Conservation (phyloP, 768 basidiomycete species). For the Russula emetica region DNA sequence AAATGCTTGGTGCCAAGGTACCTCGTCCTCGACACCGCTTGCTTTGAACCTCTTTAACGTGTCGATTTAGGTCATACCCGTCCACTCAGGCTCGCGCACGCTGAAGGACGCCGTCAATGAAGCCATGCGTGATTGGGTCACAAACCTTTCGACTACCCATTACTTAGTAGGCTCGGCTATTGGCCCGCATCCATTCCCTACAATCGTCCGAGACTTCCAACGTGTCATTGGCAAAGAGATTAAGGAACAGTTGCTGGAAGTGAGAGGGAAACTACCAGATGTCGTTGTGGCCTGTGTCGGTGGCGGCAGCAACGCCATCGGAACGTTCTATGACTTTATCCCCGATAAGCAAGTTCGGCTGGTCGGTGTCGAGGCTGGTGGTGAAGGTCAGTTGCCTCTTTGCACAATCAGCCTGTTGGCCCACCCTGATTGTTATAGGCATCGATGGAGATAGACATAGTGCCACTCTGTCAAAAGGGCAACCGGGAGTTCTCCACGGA, state of each 20-base stretch:
- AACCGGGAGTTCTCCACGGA: conserved; percentile 93
- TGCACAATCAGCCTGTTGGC: neutral
- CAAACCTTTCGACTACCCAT: conserved; percentile 88
- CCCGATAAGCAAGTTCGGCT: conserved; percentile 78
- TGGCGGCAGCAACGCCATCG: conserved; percentile 96
- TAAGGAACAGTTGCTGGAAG: conserved; percentile 73
- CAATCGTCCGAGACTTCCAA: conserved; percentile 98
- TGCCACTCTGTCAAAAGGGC: conserved; percentile 87
- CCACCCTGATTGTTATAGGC: conserved; percentile 41
- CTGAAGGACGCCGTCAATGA: conserved; percentile 99
- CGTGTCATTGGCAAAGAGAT: conserved; percentile 93
- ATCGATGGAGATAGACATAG: conserved; percentile 83
- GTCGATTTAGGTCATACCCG: conserved; percentile 73
- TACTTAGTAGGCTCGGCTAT: conserved; percentile 97
- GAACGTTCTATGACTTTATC: conserved; percentile 97
- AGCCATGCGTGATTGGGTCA: conserved; percentile 98
- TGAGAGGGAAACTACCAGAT: conserved; percentile 83
- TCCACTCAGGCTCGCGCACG: conserved; percentile 89
- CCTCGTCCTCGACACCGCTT: neutral
- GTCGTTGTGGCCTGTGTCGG: conserved; percentile 96
- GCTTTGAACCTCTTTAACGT: neutral
- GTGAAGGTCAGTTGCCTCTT: conserved; percentile 62
- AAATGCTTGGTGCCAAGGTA: conserved; percentile 93
- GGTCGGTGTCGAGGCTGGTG: conserved; percentile 95
- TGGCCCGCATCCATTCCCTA: conserved; percentile 98